Conservation (phyloP, 2,329 filamentous ascomycete genomes). For the Polytolypa hystricis region DNA sequence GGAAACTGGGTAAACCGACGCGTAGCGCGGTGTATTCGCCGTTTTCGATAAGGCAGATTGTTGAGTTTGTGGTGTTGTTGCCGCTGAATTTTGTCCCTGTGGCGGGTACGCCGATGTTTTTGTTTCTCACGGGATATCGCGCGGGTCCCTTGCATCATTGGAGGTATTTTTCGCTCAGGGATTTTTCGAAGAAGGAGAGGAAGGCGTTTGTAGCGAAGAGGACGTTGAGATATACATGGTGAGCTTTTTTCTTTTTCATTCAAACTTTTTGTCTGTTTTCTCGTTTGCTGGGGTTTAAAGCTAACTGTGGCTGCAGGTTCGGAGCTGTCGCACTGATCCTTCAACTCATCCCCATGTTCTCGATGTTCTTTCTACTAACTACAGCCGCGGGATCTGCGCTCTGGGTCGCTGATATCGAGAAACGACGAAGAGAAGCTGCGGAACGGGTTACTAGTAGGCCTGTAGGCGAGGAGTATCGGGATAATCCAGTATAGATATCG, state of each 20-base stretch:
- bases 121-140: conserved; percentile 76
- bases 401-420: conserved; percentile 73
- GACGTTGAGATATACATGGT: conserved; percentile 78
- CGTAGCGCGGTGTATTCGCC: conserved; percentile 68
- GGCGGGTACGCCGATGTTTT: conserved; percentile 72
- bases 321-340: conserved; percentile 73
- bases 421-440: conserved; percentile 5
- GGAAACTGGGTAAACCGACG: conserved; percentile 72
- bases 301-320: conserved; percentile 56
- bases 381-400: conserved; percentile 74
- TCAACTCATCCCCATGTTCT: conserved; percentile 78
- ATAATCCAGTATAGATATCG: conserved; percentile 27
- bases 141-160: conserved; percentile 84
- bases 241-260: conserved; percentile 13
- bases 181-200: conserved; percentile 60
- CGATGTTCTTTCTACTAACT: conserved; percentile 90
- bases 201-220: conserved; percentile 57
- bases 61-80: conserved; percentile 67
- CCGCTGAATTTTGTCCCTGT: conserved; percentile 82
- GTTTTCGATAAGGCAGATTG: conserved; percentile 81
- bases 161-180: conserved; percentile 74
- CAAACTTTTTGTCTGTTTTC: conserved; percentile 2
- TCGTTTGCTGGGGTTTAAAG: neutral
- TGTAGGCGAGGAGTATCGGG: too few species aligned
- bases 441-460: conserved; percentile 11